These are phyloP conservation scores for Ophiostoma perfectum DNA, from an alignment of 2,329 filamentous ascomycete species.

Conservation along the genomic window DNA sequence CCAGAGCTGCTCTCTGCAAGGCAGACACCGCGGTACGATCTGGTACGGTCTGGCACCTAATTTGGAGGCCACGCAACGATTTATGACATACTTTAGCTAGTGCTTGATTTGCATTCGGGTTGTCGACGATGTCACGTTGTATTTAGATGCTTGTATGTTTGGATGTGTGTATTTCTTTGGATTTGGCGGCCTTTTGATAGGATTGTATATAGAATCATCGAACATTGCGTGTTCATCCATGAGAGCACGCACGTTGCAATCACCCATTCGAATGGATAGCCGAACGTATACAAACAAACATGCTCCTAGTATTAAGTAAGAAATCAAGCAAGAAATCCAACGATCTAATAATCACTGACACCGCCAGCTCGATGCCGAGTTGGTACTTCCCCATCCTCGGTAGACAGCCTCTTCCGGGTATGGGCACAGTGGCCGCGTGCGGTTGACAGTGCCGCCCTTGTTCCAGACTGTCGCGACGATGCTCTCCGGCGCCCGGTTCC, in stretches of 20 bases:
- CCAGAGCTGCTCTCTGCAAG: background rate
- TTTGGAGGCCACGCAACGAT: background rate
- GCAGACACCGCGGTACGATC: background rate
- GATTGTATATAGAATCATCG: conserved; percentile 5
- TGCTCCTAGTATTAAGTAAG: too few species aligned
- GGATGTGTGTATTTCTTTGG: background rate
- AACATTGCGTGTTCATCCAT: background rate
- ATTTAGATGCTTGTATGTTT: background rate
- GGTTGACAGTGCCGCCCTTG: background rate
- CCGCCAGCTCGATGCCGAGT: background rate
- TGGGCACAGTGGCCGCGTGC: background rate
- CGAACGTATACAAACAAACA: too few species aligned
- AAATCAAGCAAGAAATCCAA: background rate
- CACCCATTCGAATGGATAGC: background rate
- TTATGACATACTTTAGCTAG: background rate
- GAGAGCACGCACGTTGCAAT: background rate
- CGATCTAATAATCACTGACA: background rate
- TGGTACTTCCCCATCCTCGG: background rate
- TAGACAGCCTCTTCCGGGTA: background rate
- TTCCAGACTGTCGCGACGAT: background rate
- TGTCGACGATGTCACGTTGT: background rate
- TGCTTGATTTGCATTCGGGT: background rate
- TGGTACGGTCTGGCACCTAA: too few species aligned
- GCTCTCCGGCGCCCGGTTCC: background rate
- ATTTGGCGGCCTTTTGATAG: background rate